phyloP scores from a whole-genome alignment of 2,329 filamentous ascomycete genomes.

The Claviceps sp. region DNA sequence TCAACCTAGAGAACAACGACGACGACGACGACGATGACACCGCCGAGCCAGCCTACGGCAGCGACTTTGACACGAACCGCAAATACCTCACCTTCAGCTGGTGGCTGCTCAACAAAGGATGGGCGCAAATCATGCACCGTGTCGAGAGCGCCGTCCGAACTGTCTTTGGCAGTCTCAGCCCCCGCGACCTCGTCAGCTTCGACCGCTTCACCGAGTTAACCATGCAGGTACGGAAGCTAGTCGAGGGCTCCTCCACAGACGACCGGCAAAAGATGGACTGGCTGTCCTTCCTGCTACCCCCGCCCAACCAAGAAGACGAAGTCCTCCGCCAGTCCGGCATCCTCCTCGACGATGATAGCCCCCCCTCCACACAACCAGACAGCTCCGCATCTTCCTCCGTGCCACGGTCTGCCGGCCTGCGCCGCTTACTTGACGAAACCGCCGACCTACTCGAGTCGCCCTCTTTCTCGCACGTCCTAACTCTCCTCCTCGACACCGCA shows the following conservation, averaged over 20 bases:
- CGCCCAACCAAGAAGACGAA: slow-evolving; percentile 62
- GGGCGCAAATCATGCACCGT: slow-evolving; percentile 65
- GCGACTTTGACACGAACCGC: slow-evolving; percentile 91
- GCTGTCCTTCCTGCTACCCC: slow-evolving; percentile 74
- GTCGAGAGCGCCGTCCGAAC: slow-evolving; percentile 80
- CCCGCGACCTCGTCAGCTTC: slow-evolving; percentile 75
- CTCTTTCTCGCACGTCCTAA: slow-evolving; percentile 74
- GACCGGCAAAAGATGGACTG: slow-evolving; percentile 44
- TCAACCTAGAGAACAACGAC: slow-evolving; percentile 85
- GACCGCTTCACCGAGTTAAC: slow-evolving; percentile 69
- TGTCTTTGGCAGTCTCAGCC: slow-evolving; percentile 79
- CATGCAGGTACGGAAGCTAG: slow-evolving; percentile 66
- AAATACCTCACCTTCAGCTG: slow-evolving; percentile 94
- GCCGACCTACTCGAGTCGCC: slow-evolving; percentile 92
- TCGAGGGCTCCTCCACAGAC: slow-evolving; percentile 51
- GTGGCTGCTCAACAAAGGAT: slow-evolving; percentile 91
- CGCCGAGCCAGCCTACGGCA: slow-evolving; percentile 68
- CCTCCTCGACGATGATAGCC: slow-evolving; percentile 39
- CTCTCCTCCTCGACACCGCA: slow-evolving; percentile 71
- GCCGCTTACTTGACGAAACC: slow-evolving; percentile 85
- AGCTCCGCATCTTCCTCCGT: slow-evolving; percentile 20
- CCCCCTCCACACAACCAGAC: slow-evolving; percentile 11
- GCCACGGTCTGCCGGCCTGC: slow-evolving; percentile 47
- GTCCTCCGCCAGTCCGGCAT: slow-evolving; percentile 82
- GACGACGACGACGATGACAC: slow-evolving; percentile 53